Evolutionary conservation across 441 rosid species (phyloP).

Genomic region (Euphorbia schlechtendalii): DNA sequence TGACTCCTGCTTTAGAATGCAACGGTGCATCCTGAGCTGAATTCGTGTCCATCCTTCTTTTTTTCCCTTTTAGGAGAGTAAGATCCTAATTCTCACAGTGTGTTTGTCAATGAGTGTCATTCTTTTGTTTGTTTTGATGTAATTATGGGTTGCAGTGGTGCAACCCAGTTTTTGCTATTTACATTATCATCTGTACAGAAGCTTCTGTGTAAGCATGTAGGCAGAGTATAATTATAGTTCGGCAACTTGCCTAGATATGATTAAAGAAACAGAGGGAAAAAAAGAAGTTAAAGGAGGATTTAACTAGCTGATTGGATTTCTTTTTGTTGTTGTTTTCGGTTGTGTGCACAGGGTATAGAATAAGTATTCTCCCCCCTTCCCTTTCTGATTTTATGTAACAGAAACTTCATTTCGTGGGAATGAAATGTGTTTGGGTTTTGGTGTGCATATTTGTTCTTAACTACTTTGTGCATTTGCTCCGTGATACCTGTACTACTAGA

Average conservation of each 20-base stretch:
- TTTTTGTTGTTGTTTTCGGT: slow-evolving; percentile 30
- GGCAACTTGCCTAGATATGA: slow-evolving; percentile 67
- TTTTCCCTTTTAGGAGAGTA: slow-evolving; percentile 25
- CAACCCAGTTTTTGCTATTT: slow-evolving; percentile 40
- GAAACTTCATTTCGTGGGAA: slow-evolving; percentile 27
- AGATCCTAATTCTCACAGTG: slow-evolving; percentile 33
- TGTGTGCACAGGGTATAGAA: slow-evolving; percentile 64
- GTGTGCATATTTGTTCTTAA: slow-evolving; percentile 39
- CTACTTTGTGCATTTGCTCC: slow-evolving; percentile 8
- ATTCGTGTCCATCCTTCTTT: slow-evolving; percentile 41
- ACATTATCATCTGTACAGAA: slow-evolving; percentile 74
- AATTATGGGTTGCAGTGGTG: slow-evolving; percentile 38
- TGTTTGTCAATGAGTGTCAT: slow-evolving; percentile 42
- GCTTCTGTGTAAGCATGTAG: slow-evolving; percentile 35
- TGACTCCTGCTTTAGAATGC: slow-evolving; percentile 46
- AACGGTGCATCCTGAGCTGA: slow-evolving; percentile 64
- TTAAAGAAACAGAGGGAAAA: slow-evolving; percentile 32
- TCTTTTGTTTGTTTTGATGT: slow-evolving; percentile 42
- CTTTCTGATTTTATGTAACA: slow-evolving; percentile 46
- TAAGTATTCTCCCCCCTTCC: slow-evolving; percentile 27
- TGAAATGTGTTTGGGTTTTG: slow-evolving; percentile 63
- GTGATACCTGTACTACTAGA: background rate
- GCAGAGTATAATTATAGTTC: slow-evolving; percentile 62
- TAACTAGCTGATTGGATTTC: slow-evolving; percentile 47
- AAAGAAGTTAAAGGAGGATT: slow-evolving; percentile 29